Evolutionary conservation across 2,329 filamentous ascomycete species (phyloP).

Genomic region (Colletotrichum paranaense): DNA sequence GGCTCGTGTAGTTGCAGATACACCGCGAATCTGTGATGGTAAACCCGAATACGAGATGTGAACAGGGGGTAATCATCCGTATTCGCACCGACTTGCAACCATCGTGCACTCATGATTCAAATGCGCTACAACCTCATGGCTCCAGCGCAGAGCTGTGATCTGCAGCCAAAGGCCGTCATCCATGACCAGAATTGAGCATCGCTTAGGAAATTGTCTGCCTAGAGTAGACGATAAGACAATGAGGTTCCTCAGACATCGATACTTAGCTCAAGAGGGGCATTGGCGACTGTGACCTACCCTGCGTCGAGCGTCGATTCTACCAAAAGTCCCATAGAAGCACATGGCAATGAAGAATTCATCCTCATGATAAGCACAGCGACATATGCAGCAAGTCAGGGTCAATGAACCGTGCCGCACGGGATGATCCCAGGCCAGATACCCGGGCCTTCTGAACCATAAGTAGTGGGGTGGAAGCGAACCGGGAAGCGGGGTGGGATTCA

Average conservation of each 20-base stretch:
- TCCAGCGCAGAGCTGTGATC: not conserved
- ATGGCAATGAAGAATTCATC: not conserved
- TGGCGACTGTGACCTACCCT: not conserved
- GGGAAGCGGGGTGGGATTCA: not conserved
- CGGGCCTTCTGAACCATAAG: not conserved
- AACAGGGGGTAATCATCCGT: not conserved
- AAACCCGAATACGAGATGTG: not conserved
- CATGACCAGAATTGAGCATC: not conserved
- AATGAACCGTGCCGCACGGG: not conserved
- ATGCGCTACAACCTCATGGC: not conserved
- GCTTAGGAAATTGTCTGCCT: not conserved
- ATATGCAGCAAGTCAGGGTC: not conserved
- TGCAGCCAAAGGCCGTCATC: not conserved
- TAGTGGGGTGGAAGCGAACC: too few species aligned
- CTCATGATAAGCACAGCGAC: not conserved
- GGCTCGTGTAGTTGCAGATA: not conserved
- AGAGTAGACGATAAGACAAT: not conserved
- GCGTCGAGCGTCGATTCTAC: not conserved
- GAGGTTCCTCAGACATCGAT: not conserved
- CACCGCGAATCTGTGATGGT: not conserved
- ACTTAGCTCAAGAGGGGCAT: not conserved
- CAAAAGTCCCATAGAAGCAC: not conserved
- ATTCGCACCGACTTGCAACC: not conserved
- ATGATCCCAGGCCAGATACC: not conserved
- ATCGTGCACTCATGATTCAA: not conserved